A percentile compares a stretch with the other conserved stretches of the same genome.
Conservation (phyloP, 768 basidiomycete genomes). For the Gloeostereum incarnatum region DNA sequence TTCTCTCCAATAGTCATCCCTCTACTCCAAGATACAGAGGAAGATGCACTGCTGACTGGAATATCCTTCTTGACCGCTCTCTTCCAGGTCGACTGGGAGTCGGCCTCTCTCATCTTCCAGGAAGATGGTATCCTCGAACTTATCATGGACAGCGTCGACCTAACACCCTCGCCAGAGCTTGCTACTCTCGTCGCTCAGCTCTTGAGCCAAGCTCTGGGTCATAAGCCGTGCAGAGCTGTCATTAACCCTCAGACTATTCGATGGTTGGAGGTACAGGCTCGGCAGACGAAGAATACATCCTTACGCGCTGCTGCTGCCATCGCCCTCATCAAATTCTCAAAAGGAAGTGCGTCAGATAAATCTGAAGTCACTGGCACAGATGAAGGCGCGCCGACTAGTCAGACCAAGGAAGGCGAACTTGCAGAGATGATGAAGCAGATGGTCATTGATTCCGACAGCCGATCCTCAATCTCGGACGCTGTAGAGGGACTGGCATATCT, state of each 20-base stretch:
- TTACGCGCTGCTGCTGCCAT: conserved; percentile 59
- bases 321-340: conserved; percentile 71
- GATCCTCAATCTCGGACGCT: conserved; percentile 45
- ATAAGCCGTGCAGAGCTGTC: conserved; percentile 59
- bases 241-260: conserved; percentile 44
- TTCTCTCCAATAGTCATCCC: conserved; percentile 43
- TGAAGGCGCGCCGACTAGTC: conserved; percentile 8
- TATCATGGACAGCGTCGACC: conserved; percentile 62
- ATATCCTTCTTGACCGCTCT: conserved; percentile 67
- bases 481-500: conserved; percentile 86
- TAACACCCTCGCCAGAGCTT: conserved; percentile 40
- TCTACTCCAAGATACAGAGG: conserved; percentile 46
- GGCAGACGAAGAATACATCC: conserved; percentile 29
- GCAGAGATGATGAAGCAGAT: conserved; percentile 49
- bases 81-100: conserved; percentile 72
- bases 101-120: conserved; percentile 56
- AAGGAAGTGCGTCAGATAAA: conserved; percentile 41
- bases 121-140: conserved; percentile 55
- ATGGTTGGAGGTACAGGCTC: conserved; percentile 62
- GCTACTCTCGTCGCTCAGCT: conserved; percentile 61
- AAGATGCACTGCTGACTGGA: conserved; percentile 40
- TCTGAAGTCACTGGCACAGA: conserved; percentile 17
- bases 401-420: conserved; percentile 32
- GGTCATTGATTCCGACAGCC: conserved; percentile 29
- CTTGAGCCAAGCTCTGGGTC: conserved; percentile 66